These are phyloP conservation scores for Taiwanofungus camphoratus DNA, from an alignment of 1,284 basidiomycete species.

Conservation along the genomic window DNA sequence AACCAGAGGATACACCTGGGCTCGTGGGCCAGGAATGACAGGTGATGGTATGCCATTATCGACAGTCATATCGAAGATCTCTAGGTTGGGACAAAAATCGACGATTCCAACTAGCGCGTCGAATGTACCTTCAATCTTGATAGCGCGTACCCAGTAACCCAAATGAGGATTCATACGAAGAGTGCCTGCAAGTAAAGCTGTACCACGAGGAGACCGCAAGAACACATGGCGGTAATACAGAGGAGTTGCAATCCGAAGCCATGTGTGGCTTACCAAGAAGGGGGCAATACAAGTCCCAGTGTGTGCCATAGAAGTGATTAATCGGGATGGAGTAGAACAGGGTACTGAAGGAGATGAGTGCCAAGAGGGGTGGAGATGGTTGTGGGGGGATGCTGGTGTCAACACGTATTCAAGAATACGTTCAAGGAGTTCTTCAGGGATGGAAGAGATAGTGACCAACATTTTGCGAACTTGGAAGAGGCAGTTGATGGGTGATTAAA, in stretches of 20 bases:
- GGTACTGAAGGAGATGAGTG: slow-evolving; percentile 18
- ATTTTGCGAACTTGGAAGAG: too few species aligned
- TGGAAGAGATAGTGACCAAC: slow-evolving; percentile 27
- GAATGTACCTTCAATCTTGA: slow-evolving; percentile 33
- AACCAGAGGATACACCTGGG: slow-evolving; percentile 2
- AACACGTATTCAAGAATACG: slow-evolving; percentile 41
- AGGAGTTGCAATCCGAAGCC: slow-evolving; percentile 47
- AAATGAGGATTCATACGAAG: slow-evolving; percentile 33
- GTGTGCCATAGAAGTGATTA: not conserved
- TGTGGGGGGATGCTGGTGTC: slow-evolving; percentile 19
- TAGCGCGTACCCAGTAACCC: slow-evolving; percentile 31
- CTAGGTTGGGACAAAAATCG: slow-evolving; percentile 27
- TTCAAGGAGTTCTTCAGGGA: slow-evolving; percentile 54
- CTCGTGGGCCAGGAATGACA: slow-evolving; percentile 3
- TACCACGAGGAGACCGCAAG: slow-evolving; percentile 33
- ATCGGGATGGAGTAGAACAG: not conserved
- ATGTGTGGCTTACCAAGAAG: slow-evolving; percentile 42
- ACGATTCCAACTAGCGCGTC: slow-evolving; percentile 24
- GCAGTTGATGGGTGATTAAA: too few species aligned
- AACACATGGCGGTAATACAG: slow-evolving; percentile 45
- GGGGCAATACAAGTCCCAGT: slow-evolving; percentile 29
- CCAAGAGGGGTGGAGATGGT: slow-evolving; percentile 24
- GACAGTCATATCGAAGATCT: slow-evolving; percentile 40
- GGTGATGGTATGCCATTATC: slow-evolving; percentile 24
- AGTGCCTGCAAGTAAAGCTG: slow-evolving; percentile 34